phyloP scores from a whole-genome alignment of 2,329 filamentous ascomycete species.

The Trichoderma koningiopsis region DNA sequence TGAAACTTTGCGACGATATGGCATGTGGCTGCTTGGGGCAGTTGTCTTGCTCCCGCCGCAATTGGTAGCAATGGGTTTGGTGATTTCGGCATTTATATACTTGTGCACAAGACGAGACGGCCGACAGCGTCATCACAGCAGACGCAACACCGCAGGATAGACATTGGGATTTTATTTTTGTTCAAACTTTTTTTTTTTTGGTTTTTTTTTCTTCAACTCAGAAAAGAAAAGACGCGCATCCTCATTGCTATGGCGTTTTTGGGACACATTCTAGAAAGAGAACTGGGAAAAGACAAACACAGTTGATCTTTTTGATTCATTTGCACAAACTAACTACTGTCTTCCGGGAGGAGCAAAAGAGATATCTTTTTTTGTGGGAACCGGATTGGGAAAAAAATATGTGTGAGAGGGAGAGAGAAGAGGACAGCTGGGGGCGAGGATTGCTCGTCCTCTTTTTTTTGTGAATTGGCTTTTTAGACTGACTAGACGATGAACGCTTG shows the following conservation, averaged over 20 bases:
- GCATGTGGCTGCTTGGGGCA: conserved; percentile 47
- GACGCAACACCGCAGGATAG: conserved; percentile 34
- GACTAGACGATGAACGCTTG: conserved; percentile 1
- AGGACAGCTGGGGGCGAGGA: background rate
- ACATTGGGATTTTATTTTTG: conserved; percentile 27
- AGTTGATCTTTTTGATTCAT: conserved; percentile 26
- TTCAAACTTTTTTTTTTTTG: conserved; percentile 15
- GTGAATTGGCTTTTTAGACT: background rate
- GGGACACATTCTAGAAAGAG: conserved; percentile 31
- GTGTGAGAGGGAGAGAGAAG: background rate
- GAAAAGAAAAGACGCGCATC: conserved; percentile 29
- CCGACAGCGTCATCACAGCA: conserved; percentile 30
- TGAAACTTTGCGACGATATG: conserved; percentile 46
- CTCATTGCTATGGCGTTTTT: conserved; percentile 38
- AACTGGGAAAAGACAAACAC: conserved; percentile 14
- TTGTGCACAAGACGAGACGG: conserved; percentile 40
- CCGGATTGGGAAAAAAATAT: background rate
- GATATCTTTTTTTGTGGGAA: conserved; percentile 1
- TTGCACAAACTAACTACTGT: conserved; percentile 17
- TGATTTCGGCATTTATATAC: conserved; percentile 45
- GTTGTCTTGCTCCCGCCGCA: conserved; percentile 51
- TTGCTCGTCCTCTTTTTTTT: background rate
- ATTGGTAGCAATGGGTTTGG: conserved; percentile 43
- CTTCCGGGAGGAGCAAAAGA: conserved; percentile 7
- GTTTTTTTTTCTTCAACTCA: conserved; percentile 16